These are phyloP conservation scores for Lathyrus sativus DNA, from an alignment of 306 rosid genomes.

Conservation along the genomic window DNA sequence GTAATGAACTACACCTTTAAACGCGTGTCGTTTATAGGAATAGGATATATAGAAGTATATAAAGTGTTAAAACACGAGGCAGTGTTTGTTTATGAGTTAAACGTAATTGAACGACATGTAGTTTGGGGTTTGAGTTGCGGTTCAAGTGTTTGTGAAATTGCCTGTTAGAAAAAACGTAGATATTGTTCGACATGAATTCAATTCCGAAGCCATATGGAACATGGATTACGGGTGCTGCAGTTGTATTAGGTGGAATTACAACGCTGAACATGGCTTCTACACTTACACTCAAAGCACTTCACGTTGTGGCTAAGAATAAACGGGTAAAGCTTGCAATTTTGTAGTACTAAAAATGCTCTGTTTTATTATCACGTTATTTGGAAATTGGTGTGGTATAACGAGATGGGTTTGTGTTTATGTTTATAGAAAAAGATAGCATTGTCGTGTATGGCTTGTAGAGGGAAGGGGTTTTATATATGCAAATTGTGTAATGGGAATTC, in stretches of 20 bases:
- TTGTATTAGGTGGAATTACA: slow-evolving; percentile 62
- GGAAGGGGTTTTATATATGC: slow-evolving; percentile 87
- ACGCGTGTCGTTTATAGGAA: slow-evolving; percentile 34
- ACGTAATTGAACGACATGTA: neutral
- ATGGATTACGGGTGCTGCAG: slow-evolving; percentile 47
- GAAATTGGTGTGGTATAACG: neutral
- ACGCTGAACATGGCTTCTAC: slow-evolving; percentile 68
- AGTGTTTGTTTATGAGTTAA: neutral
- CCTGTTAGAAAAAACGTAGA: slow-evolving; percentile 20
- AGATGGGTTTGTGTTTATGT: slow-evolving; percentile 33
- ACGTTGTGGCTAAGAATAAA: slow-evolving; percentile 58
- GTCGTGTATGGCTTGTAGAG: slow-evolving; percentile 76
- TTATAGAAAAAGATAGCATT: slow-evolving; percentile 59
- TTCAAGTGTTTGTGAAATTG: slow-evolving; percentile 45
- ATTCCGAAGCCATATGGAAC: slow-evolving; percentile 49
- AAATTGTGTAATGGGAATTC: slow-evolving; percentile 80
- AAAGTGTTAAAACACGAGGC: neutral
- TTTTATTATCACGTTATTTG: neutral
- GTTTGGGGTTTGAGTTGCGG: neutral
- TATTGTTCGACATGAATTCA: slow-evolving; percentile 47
- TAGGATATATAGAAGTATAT: neutral
- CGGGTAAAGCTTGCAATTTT: slow-evolving; percentile 49
- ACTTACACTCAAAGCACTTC: slow-evolving; percentile 60
- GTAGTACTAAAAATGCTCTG: neutral
- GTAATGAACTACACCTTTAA: too few species aligned